A percentile compares a stretch with the other conserved stretches of the same genome.
Evolutionary conservation across 2,329 filamentous ascomycete species (phyloP).

Genomic region (Monilinia aucupariae): DNA sequence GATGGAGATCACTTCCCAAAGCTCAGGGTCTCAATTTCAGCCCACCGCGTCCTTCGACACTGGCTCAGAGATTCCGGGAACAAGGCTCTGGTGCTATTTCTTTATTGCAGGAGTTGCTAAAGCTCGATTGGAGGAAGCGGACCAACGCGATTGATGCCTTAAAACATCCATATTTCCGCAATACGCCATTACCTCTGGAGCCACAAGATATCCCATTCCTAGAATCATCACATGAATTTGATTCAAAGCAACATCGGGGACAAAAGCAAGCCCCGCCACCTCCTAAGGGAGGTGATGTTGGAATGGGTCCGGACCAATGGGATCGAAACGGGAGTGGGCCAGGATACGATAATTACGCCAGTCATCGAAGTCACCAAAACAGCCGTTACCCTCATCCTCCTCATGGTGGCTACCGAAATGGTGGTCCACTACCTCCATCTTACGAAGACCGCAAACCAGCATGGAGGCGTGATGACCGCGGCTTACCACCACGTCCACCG

Average conservation of each 20-base stretch:
- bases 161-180: conserved; percentile 86
- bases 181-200: conserved; percentile 67
- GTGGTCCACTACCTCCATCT: conserved; percentile 25
- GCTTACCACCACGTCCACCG: conserved; percentile 33
- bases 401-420: conserved; percentile 29
- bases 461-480: conserved; percentile 31
- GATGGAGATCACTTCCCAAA: conserved; percentile 77
- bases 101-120: conserved; percentile 74
- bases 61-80: conserved; percentile 70
- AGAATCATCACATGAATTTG: conserved; percentile 94
- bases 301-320: conserved; percentile 53
- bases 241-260: conserved; percentile 82
- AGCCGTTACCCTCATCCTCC: conserved; percentile 21
- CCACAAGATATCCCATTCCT: conserved; percentile 87
- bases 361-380: conserved; percentile 21
- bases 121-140: conserved; percentile 79
- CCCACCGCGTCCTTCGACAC: conserved; percentile 55
- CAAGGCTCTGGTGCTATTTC: conserved; percentile 68
- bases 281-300: conserved; percentile 85
- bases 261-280: conserved; percentile 80
- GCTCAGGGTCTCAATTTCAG: conserved; percentile 64
- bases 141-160: conserved; percentile 93
- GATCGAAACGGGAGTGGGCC: conserved; percentile 29
- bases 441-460: conserved; percentile 34
- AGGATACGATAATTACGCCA: conserved; percentile 28